phyloP scores from a whole-genome alignment of 2,329 filamentous ascomycete species.

The Aspergillus novoparasiticus region DNA sequence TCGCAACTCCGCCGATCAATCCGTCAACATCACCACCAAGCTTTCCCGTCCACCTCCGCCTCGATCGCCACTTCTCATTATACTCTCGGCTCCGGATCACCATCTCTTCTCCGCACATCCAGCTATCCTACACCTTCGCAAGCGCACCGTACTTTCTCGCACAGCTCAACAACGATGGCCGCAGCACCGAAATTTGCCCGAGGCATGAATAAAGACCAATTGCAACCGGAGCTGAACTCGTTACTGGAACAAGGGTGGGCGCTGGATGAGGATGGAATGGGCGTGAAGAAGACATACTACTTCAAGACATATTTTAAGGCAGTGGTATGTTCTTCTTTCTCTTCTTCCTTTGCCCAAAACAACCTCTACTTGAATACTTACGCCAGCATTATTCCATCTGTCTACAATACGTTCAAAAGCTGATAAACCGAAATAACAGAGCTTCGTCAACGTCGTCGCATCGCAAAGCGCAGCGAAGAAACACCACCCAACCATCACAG shows the following conservation, averaged over 20 bases:
- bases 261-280: constrained; percentile 36
- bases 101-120: background rate
- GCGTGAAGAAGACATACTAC: constrained; percentile 41
- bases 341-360: background rate
- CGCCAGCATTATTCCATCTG: background rate
- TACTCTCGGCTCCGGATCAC: background rate
- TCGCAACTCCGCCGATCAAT: constrained; percentile 12
- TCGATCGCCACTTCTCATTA: background rate
- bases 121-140: background rate
- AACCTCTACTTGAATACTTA: background rate
- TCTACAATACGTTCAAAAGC: background rate
- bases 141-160: constrained; percentile 4
- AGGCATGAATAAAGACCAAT: constrained; percentile 30
- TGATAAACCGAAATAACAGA: constrained; percentile 21
- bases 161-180: constrained; percentile 24
- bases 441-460: constrained; percentile 41
- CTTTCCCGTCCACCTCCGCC: background rate
- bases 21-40: background rate
- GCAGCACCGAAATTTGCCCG: constrained; percentile 31
- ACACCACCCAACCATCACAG: constrained; percentile 43
- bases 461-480: constrained; percentile 40
- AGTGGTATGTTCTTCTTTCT: constrained; percentile 30
- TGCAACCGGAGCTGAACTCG: constrained; percentile 25
- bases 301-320: constrained; percentile 44
- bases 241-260: constrained; percentile 36